Evolutionary conservation across 1,139 yeast species (phyloP), one percentile per base, ranked within the genome.

Genomic region (Casaregolazyma lundiana): DNA sequence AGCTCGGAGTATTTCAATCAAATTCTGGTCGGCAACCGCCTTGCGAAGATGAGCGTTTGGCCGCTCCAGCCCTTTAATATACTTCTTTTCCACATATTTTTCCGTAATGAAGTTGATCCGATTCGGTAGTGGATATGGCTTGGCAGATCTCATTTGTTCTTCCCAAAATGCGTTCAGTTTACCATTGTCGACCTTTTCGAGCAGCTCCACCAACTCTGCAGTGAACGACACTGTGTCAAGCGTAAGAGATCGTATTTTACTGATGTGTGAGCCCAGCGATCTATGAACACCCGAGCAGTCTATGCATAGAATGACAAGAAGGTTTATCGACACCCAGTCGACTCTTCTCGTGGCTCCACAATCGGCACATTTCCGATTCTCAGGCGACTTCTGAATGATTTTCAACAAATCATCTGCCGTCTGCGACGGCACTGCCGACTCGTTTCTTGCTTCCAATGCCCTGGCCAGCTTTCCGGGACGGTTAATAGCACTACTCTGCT

Each of bases 271-370:
- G 0, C 95, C 95, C 51, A 90, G 67, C 29, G 86, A 77, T 53
- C 94, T 76, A 65, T 90, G 97, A 0, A 75, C 72, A 1, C 78
- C 78, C 0, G 96, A 83, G 60, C 97, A 90, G 42, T 83, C 81
- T 36, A 88, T 81, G 64, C 97, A 90, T 36, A 90, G 71, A 8
- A 84, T 78, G 19, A 81, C 80, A 48, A 88, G 67, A 43, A 84
- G 67, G 59, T 86, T 90, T 52, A 88, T 72, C 0, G 96, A 85
- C 4, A 90, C 77, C 97, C 97, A 90, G 58, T 89, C 97, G 7
- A 87, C 95, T 36, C 62, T 60, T 26, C 75, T 68, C 7, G 76
- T 78, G 0, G 68, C 58, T 0, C 84, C 83, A 69, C 97, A 90
- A 59, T 90, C 97, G 8, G 88, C 85, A 65, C 97, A 90, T 6